Evolutionary conservation across 805 yeast species (phyloP).

Genomic region (Yamadazyma ubonensis): DNA sequence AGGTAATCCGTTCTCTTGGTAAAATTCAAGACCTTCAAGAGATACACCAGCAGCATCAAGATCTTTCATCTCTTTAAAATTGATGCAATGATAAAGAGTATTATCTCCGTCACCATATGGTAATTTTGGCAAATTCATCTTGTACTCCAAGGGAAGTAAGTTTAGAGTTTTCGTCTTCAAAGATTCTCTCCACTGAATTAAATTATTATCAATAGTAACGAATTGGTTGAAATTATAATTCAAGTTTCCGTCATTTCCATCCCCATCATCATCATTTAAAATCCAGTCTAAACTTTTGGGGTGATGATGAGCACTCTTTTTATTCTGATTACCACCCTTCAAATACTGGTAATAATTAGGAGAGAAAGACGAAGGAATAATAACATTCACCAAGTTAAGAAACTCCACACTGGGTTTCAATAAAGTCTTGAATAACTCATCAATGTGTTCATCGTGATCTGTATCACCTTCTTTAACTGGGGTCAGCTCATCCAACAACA

Average conservation of each 20-base stretch:
- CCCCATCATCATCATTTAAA: slow-evolving; percentile 46
- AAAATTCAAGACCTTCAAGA: slow-evolving; percentile 23
- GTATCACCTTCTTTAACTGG: slow-evolving; percentile 14
- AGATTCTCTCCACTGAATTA: slow-evolving; percentile 40
- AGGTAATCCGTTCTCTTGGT: slow-evolving; percentile 32
- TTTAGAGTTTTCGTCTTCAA: slow-evolving; percentile 31
- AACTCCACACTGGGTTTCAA: slow-evolving; percentile 44
- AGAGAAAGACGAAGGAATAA: slow-evolving; percentile 46
- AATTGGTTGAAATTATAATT: slow-evolving; percentile 46
- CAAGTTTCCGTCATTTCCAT: slow-evolving; percentile 47
- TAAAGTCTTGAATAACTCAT: slow-evolving; percentile 35
- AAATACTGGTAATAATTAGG: slow-evolving; percentile 46
- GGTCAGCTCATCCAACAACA: slow-evolving; percentile 22
- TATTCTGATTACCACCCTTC: slow-evolving; percentile 24
- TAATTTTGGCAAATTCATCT: slow-evolving; percentile 31
- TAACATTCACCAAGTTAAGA: slow-evolving; percentile 41
- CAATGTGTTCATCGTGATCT: slow-evolving; percentile 23
- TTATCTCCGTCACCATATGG: slow-evolving; percentile 10
- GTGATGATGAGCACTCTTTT: slow-evolving; percentile 16
- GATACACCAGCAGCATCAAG: slow-evolving; percentile 16
- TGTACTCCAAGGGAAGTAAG: slow-evolving; percentile 24
- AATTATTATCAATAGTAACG: slow-evolving; percentile 40
- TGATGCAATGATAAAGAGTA: slow-evolving; percentile 32
- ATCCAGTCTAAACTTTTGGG: slow-evolving; percentile 40
- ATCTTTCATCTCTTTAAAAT: slow-evolving; percentile 19